phyloP scores from a whole-genome alignment of 139 green algal species.

The Deuterostichococcus epilithicus region DNA sequence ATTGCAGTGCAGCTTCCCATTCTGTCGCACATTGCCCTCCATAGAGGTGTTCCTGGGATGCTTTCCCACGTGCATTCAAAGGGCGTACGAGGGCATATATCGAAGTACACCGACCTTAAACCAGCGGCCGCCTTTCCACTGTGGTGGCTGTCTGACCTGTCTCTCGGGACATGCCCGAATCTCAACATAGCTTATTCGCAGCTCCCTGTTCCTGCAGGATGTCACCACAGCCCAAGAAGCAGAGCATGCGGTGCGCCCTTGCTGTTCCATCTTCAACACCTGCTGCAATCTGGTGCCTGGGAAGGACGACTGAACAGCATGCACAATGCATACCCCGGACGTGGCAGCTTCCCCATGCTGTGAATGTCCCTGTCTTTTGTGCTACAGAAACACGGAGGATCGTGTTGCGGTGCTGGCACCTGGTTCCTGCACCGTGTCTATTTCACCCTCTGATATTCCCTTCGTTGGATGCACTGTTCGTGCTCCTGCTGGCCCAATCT shows the following conservation, averaged over 20 bases:
- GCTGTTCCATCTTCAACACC: no score
- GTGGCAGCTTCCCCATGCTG: slow-evolving; percentile 12
- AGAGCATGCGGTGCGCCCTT: no score
- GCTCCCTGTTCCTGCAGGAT: no score
- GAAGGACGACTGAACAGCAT: background rate
- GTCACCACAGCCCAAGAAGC: no score
- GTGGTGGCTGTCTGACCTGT: background rate
- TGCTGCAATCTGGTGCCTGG: no score
- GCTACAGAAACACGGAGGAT: slow-evolving; percentile 18
- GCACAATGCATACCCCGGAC: slow-evolving; percentile 35
- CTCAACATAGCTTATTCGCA: no score
- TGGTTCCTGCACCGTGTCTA: slow-evolving; percentile 13
- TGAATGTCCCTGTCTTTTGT: slow-evolving; percentile 32
- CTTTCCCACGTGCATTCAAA: background rate
- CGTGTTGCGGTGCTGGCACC: slow-evolving; percentile 22
- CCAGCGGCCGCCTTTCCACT: background rate
- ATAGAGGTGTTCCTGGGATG: slow-evolving; percentile 1
- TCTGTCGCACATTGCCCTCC: background rate
- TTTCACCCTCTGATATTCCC: background rate
- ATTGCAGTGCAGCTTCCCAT: background rate
- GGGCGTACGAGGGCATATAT: background rate
- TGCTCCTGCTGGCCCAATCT: no score
- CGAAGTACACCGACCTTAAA: background rate
- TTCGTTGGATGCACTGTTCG: no score
- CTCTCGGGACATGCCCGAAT: background rate